Percentiles rank a stretch among this genome's conserved stretches.
Evolutionary conservation across 2,329 filamentous ascomycete species (phyloP).

Genomic region (Coniochaeta pulveracea): DNA sequence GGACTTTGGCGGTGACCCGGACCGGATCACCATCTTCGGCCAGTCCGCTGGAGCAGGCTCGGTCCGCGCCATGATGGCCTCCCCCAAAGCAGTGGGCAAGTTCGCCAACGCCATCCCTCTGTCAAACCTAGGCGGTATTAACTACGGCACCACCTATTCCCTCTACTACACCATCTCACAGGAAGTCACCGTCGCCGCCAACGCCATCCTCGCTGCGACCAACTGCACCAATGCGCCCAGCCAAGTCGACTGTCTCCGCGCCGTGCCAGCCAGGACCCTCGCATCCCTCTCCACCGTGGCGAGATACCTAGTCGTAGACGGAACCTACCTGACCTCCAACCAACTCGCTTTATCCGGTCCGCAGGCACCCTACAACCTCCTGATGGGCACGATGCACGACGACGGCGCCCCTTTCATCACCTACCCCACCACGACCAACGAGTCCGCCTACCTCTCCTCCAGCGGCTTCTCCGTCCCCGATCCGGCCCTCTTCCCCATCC

Average conservation of each 20-base stretch:
- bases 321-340: constrained; percentile 36
- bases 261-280: constrained; percentile 29
- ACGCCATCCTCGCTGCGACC: constrained; percentile 36
- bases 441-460: constrained; percentile 19
- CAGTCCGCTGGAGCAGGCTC: constrained; percentile 41
- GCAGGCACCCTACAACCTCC: constrained; percentile 37
- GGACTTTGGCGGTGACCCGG: constrained; percentile 44
- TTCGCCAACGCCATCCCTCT: constrained; percentile 34
- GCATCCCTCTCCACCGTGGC: constrained; percentile 27
- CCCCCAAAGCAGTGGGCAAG: constrained; percentile 31
- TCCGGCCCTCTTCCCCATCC: constrained; percentile 36
- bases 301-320: constrained; percentile 46
- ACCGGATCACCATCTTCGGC: constrained; percentile 43
- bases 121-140: constrained; percentile 28
- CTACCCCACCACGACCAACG: constrained; percentile 26
- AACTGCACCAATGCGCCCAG: constrained; percentile 37
- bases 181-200: constrained; percentile 33
- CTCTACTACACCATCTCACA: constrained; percentile 45
- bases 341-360: constrained; percentile 33
- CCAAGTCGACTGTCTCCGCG: constrained; percentile 41
- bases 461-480: constrained; percentile 19
- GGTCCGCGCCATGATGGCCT: constrained; percentile 37
- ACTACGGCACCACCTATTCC: constrained; percentile 47
- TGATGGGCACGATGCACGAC: constrained; percentile 43
- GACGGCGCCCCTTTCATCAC: constrained; percentile 43